Percentiles rank a stretch among this genome's conserved stretches.
Conservation (phyloP, 306 rosid genomes). For the Abrus precatorius region DNA sequence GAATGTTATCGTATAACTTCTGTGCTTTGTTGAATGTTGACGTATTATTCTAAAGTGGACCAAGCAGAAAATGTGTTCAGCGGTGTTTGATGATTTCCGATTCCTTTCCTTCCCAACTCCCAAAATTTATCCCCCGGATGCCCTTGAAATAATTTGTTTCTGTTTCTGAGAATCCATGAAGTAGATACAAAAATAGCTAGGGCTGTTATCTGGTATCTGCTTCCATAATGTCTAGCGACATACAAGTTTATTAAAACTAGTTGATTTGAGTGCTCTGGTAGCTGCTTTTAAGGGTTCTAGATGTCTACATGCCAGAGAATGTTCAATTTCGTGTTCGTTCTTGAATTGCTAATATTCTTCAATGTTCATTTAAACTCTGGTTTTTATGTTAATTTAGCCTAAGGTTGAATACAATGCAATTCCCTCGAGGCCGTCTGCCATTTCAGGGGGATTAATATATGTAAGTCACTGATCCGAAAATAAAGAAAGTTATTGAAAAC, state of each 20-base stretch:
- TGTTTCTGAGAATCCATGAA: neutral
- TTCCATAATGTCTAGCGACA: neutral
- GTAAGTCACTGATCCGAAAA: neutral
- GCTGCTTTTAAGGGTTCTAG: neutral
- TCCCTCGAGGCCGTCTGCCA: neutral
- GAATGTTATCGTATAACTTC: conserved; percentile 50
- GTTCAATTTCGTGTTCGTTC: neutral
- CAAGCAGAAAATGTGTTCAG: conserved; percentile 42
- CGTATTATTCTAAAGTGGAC: conserved; percentile 28
- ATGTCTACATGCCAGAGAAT: neutral
- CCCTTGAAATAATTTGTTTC: neutral
- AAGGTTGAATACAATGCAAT: neutral
- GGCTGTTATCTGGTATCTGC: neutral
- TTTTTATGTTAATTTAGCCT: neutral
- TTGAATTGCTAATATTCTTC: neutral
- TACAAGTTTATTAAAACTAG: neutral
- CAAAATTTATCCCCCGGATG: neutral
- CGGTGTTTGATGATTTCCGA: neutral
- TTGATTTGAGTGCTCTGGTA: neutral
- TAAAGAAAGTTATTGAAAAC: neutral
- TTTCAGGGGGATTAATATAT: neutral
- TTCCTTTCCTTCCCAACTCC: neutral
- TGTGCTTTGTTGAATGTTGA: conserved; percentile 47
- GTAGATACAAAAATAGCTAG: neutral
- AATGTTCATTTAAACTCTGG: neutral